Conservation (phyloP, 148 eudicot species). For the Fagopyrum tataricum region DNA sequence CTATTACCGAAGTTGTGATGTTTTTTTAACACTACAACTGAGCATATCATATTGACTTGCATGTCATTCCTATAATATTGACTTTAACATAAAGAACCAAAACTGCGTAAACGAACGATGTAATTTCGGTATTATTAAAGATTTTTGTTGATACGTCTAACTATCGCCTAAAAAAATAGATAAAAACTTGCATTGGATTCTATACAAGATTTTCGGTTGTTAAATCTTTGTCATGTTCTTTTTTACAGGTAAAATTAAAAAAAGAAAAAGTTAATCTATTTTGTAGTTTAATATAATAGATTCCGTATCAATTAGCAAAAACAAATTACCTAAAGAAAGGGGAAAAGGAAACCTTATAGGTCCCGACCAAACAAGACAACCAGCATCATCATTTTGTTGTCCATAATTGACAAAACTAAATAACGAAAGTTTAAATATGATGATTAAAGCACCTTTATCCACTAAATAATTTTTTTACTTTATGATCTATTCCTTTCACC, state of each 20-base stretch:
- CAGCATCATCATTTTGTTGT: background rate
- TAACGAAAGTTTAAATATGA: background rate
- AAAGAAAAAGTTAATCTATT: too few species aligned
- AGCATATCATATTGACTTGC: too few species aligned
- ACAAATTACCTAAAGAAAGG: background rate
- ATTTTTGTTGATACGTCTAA: too few species aligned
- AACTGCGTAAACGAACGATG: too few species aligned
- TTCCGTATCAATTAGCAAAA: background rate
- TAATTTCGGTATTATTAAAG: too few species aligned
- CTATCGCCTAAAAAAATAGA: too few species aligned
- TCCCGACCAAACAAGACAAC: background rate
- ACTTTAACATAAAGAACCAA: too few species aligned
- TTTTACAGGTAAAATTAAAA: background rate
- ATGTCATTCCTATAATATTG: too few species aligned
- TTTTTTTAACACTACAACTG: too few species aligned
- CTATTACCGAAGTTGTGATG: too few species aligned
- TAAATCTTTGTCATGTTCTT: background rate
- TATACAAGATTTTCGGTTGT: background rate
- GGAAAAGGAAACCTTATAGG: background rate
- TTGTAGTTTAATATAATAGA: too few species aligned
- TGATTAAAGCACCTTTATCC: slow-evolving; percentile 2
- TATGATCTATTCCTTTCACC: background rate
- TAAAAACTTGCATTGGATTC: background rate
- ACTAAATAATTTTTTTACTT: background rate
- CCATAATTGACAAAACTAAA: background rate